Conservation (phyloP, 345 rosid species). For the Hibiscus syriacus region DNA sequence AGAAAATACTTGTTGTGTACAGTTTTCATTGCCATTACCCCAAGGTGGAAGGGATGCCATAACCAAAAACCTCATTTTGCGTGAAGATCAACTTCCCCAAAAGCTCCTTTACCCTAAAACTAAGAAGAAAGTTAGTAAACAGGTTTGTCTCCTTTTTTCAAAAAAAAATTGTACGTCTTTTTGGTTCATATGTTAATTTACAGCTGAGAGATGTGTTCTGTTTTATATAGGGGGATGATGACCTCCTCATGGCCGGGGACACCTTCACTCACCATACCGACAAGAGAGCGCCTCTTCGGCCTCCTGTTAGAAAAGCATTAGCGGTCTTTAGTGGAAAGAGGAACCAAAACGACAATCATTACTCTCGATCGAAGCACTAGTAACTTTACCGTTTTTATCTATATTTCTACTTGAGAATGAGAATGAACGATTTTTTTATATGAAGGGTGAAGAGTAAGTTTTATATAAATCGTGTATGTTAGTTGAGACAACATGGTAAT, state of each 20-base stretch:
- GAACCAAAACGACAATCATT: slow-evolving; percentile 96
- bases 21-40: slow-evolving; percentile 87
- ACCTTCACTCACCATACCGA: slow-evolving; percentile 56
- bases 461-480: too few relatives aligned
- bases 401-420: not conserved
- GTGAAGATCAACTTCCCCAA: slow-evolving; percentile 94
- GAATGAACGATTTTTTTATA: not conserved
- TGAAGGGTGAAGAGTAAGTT: too few relatives aligned
- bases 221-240: slow-evolving; percentile 56
- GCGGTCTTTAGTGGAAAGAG: slow-evolving; percentile 80
- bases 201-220: not conserved
- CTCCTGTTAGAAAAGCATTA: slow-evolving; percentile 78
- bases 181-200: not conserved
- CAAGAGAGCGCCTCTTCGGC: slow-evolving; percentile 57
- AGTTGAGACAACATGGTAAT: too few relatives aligned
- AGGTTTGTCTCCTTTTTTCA: slow-evolving; percentile 22
- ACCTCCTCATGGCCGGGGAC: slow-evolving; percentile 41
- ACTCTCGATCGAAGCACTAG: slow-evolving; percentile 52
- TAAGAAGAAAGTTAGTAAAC: slow-evolving; percentile 64
- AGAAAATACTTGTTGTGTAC: slow-evolving; percentile 2
- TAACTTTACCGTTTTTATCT: not conserved
- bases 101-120: slow-evolving; percentile 75
- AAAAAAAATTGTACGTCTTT: too few relatives aligned
- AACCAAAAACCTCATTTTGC: slow-evolving; percentile 61
- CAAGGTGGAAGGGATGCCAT: slow-evolving; percentile 93